Evolutionary conservation across 345 rosid species (phyloP), one percentile per base, ranked within the genome.

Genomic region (Ceriops zippeliana): DNA sequence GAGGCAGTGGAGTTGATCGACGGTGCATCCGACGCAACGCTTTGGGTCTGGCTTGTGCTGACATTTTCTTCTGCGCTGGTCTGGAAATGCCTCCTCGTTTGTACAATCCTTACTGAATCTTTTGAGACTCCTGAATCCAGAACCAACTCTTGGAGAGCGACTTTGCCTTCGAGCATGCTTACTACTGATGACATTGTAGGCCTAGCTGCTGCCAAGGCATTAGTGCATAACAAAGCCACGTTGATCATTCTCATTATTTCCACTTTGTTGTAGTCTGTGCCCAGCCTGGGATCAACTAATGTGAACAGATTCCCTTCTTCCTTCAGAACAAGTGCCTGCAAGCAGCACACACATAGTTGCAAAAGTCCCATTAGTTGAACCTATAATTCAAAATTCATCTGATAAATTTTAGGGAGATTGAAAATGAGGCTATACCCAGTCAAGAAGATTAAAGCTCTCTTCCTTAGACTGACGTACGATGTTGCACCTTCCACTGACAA

Each of bases 151-250:
- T 63, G 37, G 62, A 82, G 74, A 26, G 58, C 57, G 0, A 78
- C 57, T 35, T 61, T 74, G 24, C 87, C 89, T 83, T 87, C 87
- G 5, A 85, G 85, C 80, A 83, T 82, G 70, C 85, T 83, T 42
- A 87, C 86, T 2, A 87, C 89, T 20, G 83, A 69, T 28, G 91
- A 82, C 87, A 87, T 83, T 0, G 85, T 19, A 13, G 91, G 91
- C 68, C 91, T 80, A 8, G 61, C 70, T 1, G 76, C 27, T 0
- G 86, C 74, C 68, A 73, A 72, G 24, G 9, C 75, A 78, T 79
- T 73, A 5, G 89, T 67, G 66, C 91, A 83, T 13, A 78, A 62
- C 1, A 87, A 74, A 19, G 86, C 86, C 22, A 83, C 81, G 61
- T 79, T 62, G 68, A 85, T 82, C 82, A 83, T 79, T 47, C 35